Evolutionary conservation across 257 asterid genomes (phyloP).

Genomic region (Solanum medicagineum): DNA sequence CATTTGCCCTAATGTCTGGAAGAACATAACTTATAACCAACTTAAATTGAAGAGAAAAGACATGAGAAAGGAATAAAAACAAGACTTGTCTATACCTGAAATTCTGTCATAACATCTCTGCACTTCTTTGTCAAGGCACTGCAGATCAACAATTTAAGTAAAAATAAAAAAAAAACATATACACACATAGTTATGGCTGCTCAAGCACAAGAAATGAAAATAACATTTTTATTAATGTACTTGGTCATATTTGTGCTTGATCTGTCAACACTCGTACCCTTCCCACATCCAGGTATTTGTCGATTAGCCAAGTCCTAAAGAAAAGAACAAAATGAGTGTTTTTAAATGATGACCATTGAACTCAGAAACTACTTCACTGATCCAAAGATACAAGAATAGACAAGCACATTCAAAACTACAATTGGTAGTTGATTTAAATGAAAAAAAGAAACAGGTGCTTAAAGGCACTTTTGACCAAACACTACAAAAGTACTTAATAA

Average conservation of each 20-base stretch:
- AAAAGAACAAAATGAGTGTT: neutral
- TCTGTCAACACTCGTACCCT: slow-evolving; percentile 80
- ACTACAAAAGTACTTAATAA: no score
- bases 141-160: slow-evolving; percentile 6
- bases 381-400: neutral
- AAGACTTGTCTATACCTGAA: slow-evolving; percentile 40
- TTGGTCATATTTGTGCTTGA: slow-evolving; percentile 78
- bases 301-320: slow-evolving; percentile 65
- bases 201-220: neutral
- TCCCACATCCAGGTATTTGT: slow-evolving; percentile 71
- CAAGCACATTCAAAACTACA: neutral
- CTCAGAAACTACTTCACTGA: neutral
- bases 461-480: no score
- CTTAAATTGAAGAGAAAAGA: neutral
- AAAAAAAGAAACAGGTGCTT: no score
- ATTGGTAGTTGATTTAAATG: no score
- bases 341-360: neutral
- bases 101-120: slow-evolving; percentile 64
- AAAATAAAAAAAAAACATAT: neutral
- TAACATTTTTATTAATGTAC: slow-evolving; percentile 16
- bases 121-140: slow-evolving; percentile 68
- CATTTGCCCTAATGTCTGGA: slow-evolving; percentile 54
- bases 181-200: neutral
- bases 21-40: neutral
- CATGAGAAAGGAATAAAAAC: neutral